phyloP scores from a whole-genome alignment of 1,284 basidiomycete species.

The Sphaerobolus stellatus region DNA sequence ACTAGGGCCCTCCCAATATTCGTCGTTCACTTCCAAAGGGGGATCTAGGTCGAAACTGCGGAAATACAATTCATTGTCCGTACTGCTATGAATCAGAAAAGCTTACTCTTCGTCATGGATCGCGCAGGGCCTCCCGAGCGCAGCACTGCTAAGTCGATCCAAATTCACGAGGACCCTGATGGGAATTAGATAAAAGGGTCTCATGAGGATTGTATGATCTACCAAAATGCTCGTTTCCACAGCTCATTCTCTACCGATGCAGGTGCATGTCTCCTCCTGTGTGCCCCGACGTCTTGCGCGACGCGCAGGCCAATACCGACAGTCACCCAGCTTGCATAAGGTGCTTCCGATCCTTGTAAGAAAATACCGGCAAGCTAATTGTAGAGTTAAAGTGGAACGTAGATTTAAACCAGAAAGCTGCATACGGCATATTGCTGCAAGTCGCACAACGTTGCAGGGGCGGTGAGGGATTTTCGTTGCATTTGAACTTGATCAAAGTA shows the following conservation, averaged over 20 bases:
- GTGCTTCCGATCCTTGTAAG: constrained; percentile 59
- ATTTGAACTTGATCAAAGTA: constrained; percentile 68
- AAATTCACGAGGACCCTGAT: constrained; percentile 60
- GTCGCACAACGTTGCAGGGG: constrained; percentile 68
- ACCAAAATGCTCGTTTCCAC: constrained; percentile 84
- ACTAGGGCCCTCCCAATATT: constrained; percentile 67
- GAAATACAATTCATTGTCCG: constrained; percentile 1
- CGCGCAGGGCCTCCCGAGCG: constrained; percentile 76
- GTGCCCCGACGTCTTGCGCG: constrained; percentile 69
- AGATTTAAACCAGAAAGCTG: neutral
- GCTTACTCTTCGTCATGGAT: constrained; percentile 84
- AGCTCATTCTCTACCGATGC: constrained; percentile 59
- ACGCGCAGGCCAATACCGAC: constrained; percentile 69
- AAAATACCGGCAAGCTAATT: constrained; percentile 39
- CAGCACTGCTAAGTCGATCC: constrained; percentile 66
- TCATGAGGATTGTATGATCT: constrained; percentile 18
- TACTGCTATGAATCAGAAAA: neutral
- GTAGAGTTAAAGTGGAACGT: neutral
- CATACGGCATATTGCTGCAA: constrained; percentile 57
- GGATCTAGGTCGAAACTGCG: constrained; percentile 71
- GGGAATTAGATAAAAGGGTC: neutral
- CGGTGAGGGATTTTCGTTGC: constrained; percentile 47
- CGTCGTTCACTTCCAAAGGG: constrained; percentile 73
- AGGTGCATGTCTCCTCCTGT: constrained; percentile 45
- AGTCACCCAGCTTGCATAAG: constrained; percentile 71